A percentile compares a stretch with the other conserved stretches of the same genome.
Evolutionary conservation across 2,329 filamentous ascomycete species (phyloP).

Genomic region (Oidium heveae): DNA sequence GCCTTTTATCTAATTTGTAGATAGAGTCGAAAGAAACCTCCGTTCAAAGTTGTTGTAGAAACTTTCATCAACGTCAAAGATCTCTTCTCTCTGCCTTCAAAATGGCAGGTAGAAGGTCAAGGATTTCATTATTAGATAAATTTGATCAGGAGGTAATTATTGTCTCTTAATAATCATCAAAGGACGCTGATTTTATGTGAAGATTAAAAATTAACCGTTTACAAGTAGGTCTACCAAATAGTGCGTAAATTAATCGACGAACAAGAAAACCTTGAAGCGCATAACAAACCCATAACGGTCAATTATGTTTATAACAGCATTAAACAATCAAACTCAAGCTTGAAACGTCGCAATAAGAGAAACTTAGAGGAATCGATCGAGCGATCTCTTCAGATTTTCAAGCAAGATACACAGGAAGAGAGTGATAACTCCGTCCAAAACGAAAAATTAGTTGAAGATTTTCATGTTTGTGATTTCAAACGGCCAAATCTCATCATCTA

Average conservation of each 20-base stretch:
- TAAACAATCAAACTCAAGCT: conserved; percentile 61
- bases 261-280: conserved; percentile 24
- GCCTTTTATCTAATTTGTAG: too few species aligned
- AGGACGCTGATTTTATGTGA: not conserved
- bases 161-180: not conserved
- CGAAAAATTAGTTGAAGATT: conserved; percentile 12
- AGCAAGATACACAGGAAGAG: conserved; percentile 20
- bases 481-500: conserved; percentile 3
- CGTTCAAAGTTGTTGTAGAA: too few species aligned
- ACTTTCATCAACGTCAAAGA: too few species aligned
- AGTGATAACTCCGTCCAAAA: conserved; percentile 23
- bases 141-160: conserved; percentile 34
- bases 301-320: conserved; percentile 51
- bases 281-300: conserved; percentile 26
- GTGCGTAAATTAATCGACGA: conserved; percentile 53
- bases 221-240: conserved; percentile 41
- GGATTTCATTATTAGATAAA: not conserved
- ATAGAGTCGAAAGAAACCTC: too few species aligned
- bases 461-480: not conserved
- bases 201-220: not conserved
- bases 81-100: not conserved
- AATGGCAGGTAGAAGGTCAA: not conserved
- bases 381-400: conserved; percentile 48
- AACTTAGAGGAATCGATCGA: conserved; percentile 69
- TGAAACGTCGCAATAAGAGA: conserved; percentile 61